Evolutionary conservation across 306 rosid genomes (phyloP), one percentile per base, ranked within the genome.

Genomic region (Cicer bijugum): DNA sequence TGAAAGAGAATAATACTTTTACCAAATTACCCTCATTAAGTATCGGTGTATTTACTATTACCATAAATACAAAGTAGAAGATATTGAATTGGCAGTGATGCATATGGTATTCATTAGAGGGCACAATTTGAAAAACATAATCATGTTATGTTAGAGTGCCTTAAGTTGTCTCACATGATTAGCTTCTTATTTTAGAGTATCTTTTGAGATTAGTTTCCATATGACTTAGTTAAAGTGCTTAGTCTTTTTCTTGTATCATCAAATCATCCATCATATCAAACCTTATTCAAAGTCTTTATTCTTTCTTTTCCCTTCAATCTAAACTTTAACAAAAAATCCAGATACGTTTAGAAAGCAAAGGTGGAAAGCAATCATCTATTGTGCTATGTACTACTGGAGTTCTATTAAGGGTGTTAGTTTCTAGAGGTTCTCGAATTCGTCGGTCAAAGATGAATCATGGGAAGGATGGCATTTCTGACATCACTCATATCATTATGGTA

Each of bases 401-500:
- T 84, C 74, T 94, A 45, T 81, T 90, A 86, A 91, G 96, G 82
- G 84, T 91, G 74, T 72, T 94, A 86, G 82, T 91, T 71, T 79
- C 95, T 74, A 80, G 59, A 16, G 87, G 87, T 72, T 80, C 72
- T 67, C 71, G 38, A 60, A 58, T 14, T 67, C 71, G 33, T 64
- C 63, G 20, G 16, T 81, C 85, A 35, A 82, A 70, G 53, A 71
- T 1, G 58, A 74, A 74, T 59, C 69, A 62, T 23, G 66, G 8
- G 43, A 68, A 78, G 83, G 82, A 80, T 46, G 81, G 59, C 48
- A 55, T 80, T 46, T 82, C 87, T 62, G 88, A 77, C 79, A 79
- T 94, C 56, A 94, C 99, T 76, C 97, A 91, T 82, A 87, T 94
- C 73, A 89, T 94, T 74, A 88, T 94, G 99, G 99, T 94, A 91